phyloP scores from a whole-genome alignment of 1,139 yeast genomes.

The Kurtzmaniella quercitrusa region DNA sequence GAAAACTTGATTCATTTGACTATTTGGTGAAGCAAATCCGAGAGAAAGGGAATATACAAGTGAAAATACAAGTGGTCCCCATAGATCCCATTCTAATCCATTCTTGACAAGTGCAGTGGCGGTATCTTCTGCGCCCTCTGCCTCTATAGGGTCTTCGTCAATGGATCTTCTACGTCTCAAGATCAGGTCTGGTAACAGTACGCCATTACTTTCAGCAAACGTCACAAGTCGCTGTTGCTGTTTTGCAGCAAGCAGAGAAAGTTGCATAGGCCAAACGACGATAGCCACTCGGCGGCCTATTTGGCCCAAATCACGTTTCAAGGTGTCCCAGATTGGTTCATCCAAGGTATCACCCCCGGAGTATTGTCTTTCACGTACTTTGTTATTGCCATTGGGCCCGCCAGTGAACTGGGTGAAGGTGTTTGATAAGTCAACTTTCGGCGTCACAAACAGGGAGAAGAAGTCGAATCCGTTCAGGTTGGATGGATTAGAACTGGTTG shows the following conservation, averaged over 20 bases:
- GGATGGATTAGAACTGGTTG: background rate
- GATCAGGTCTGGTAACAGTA: constrained; percentile 39
- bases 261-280: constrained; percentile 68
- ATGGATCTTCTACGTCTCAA: constrained; percentile 27
- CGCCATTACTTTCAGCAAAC: constrained; percentile 43
- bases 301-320: constrained; percentile 61
- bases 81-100: constrained; percentile 73
- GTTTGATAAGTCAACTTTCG: constrained; percentile 40
- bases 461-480: constrained; percentile 1
- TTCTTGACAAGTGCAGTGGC: constrained; percentile 14
- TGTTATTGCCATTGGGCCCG: constrained; percentile 24
- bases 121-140: constrained; percentile 14
- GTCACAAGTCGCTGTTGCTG: constrained; percentile 42
- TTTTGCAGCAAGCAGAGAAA: constrained; percentile 36
- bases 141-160: constrained; percentile 24
- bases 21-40: constrained; percentile 38
- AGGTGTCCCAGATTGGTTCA: constrained; percentile 71
- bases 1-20: constrained; percentile 46
- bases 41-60: constrained; percentile 56
- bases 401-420: constrained; percentile 36
- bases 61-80: constrained; percentile 85
- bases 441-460: constrained; percentile 27
- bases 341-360: constrained; percentile 83
- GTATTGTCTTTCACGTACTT: constrained; percentile 66
- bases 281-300: constrained; percentile 62